Conservation (phyloP, 2,329 filamentous ascomycete species). For the Hymenoscyphus fructigenus region DNA sequence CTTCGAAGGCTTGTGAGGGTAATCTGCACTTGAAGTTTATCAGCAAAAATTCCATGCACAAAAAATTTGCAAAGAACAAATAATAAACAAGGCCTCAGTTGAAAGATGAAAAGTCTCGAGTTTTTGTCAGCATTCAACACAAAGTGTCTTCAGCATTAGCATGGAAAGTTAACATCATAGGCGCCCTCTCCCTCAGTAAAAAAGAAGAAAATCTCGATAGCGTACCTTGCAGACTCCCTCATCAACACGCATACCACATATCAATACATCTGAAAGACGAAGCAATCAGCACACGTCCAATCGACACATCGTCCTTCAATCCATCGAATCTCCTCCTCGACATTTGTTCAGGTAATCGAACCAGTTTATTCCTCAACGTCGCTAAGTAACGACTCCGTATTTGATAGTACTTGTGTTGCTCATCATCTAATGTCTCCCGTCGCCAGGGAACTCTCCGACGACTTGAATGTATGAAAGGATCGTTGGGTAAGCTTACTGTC, state of each 20-base stretch:
- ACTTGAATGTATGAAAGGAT: background rate
- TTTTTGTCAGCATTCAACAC: conserved; percentile 61
- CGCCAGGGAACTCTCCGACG: background rate
- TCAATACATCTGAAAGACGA: background rate
- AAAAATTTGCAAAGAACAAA: background rate
- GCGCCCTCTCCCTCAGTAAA: conserved; percentile 24
- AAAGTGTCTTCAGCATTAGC: conserved; percentile 67
- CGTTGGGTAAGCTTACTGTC: background rate
- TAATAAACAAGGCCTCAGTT: conserved; percentile 55
- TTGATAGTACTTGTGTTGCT: conserved; percentile 46
- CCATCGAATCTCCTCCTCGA: background rate
- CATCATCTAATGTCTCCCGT: conserved; percentile 37
- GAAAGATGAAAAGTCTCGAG: conserved; percentile 81
- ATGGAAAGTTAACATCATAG: conserved; percentile 75
- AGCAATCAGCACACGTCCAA: conserved; percentile 12
- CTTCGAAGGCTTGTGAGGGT: too few species aligned
- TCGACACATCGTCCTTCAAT: background rate
- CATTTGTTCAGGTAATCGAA: conserved; percentile 39
- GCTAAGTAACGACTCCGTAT: conserved; percentile 38
- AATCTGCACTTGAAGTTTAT: conserved; percentile 2
- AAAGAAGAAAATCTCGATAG: conserved; percentile 10
- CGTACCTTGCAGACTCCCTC: conserved; percentile 10
- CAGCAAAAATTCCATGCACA: background rate
- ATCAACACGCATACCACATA: background rate
- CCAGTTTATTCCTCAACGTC: conserved; percentile 38